phyloP scores from a whole-genome alignment of 2,329 filamentous ascomycete genomes.

The Aspergillus arachidicola region DNA sequence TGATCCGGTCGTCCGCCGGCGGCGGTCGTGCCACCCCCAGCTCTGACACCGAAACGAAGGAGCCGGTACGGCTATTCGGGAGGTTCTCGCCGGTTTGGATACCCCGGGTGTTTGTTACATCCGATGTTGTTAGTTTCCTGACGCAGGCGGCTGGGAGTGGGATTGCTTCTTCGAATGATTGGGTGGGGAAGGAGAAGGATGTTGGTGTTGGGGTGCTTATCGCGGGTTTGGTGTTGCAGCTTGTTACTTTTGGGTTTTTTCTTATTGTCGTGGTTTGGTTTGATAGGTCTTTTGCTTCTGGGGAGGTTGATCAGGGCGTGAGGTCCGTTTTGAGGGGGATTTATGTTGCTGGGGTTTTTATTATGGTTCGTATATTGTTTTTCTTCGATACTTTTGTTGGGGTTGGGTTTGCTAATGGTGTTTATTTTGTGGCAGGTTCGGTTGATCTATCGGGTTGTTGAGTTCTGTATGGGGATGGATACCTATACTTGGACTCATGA shows the following conservation, averaged over 20 bases:
- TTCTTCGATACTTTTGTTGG: constrained; percentile 3
- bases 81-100: constrained; percentile 39
- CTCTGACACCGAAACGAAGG: constrained; percentile 20
- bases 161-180: constrained; percentile 48
- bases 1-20: constrained; percentile 32
- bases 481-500: constrained; percentile 55
- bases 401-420: not conserved
- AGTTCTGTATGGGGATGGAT: constrained; percentile 56
- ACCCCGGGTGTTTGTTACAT: constrained; percentile 51
- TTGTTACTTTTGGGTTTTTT: constrained; percentile 46
- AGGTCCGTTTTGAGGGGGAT: constrained; percentile 45
- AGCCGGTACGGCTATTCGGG: constrained; percentile 40
- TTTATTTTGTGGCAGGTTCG: constrained; percentile 40
- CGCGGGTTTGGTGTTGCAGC: constrained; percentile 46
- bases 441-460: constrained; percentile 57
- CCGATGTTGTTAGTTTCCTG: constrained; percentile 50
- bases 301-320: constrained; percentile 38
- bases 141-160: constrained; percentile 50
- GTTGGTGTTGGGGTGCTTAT: constrained; percentile 48
- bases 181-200: constrained; percentile 43
- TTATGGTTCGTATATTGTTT: constrained; percentile 39
- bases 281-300: constrained; percentile 25
- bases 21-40: constrained; percentile 35
- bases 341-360: constrained; percentile 48
- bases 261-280: constrained; percentile 46